Evolutionary conservation across 2,329 filamentous ascomycete genomes (phyloP), one percentile per base, ranked within the genome.

Genomic region (Fonsecaea pedrosoi): DNA sequence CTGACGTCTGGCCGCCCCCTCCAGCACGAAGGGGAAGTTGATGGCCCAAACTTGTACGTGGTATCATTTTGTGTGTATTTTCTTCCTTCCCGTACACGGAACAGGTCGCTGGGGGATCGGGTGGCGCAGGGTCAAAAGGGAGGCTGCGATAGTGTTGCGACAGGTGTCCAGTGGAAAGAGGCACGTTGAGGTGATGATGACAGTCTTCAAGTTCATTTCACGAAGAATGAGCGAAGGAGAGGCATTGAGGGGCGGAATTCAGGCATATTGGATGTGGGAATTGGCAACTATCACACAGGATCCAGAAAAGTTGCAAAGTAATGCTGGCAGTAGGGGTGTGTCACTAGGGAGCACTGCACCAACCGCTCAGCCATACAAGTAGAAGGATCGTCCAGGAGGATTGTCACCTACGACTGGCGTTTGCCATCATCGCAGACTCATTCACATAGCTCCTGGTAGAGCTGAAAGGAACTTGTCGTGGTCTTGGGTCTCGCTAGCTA

Each of bases 1-100:
- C 68, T 40, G 70, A 72, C 12, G 70, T 57, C 40, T 69, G 67
- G n/a, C 69, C 70, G 38, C 70, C 70, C n/a, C 72, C 72, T 48
- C 67, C 71, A 40, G 65, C 65, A 48, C 66, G 68, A 35, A 64
- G 56, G 18, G 70, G 66, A 2, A 61, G 53, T 1, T 53, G 15
- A 15, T 42, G 30, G 15, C 60, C 35, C 50, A 62, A 18, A 9
- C 56, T 62, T 32, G 60, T 50, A 53, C 56, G 60, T 32, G 60
- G 34, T 25, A 56, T 40, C 60, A 56, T 56, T 38, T 54, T 62
- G n/a, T 25, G 18, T 50, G 9, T 32, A 12, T 25, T 42, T 7
- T 50, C 18, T 50, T 50, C 25, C 45, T 50, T 21, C 25, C 50
- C 5, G 30, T 21, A 21, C 30, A 12, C 42, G 9, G 45, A 13